Percentiles rank a stretch among this genome's conserved stretches.
These are phyloP conservation scores for Graphilbum ipis-grandicollis DNA, from an alignment of 2,329 filamentous ascomycete genomes.

Conservation along the genomic window DNA sequence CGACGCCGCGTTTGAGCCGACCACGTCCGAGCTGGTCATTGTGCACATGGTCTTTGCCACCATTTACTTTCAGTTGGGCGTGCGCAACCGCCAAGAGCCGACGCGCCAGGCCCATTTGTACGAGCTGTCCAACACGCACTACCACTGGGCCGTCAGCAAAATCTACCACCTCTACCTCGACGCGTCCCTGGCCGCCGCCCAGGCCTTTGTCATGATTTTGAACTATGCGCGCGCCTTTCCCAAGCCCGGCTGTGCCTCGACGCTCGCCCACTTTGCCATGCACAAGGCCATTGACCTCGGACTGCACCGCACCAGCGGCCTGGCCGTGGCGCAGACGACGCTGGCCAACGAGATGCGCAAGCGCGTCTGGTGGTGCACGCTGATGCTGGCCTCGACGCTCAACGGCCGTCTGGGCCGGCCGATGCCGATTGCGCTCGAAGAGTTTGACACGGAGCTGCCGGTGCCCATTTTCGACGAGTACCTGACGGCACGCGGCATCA, in stretches of 20 bases:
- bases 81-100: conserved; percentile 43
- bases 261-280: conserved; percentile 47
- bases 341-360: conserved; percentile 63
- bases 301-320: conserved; percentile 52
- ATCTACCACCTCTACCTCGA: conserved; percentile 47
- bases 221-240: conserved; percentile 60
- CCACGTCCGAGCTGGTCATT: conserved; percentile 47
- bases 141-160: conserved; percentile 56
- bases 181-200: conserved; percentile 47
- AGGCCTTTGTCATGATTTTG: conserved; percentile 57
- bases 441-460: conserved; percentile 66
- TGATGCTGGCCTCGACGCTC: conserved; percentile 49
- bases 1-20: conserved; percentile 44
- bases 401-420: conserved; percentile 62
- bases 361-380: conserved; percentile 58
- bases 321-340: conserved; percentile 25
- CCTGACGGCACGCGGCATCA: conserved; percentile 45
- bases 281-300: conserved; percentile 57
- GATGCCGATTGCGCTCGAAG: conserved; percentile 54
- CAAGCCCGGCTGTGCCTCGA: conserved; percentile 58
- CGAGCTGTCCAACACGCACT: conserved; percentile 56
- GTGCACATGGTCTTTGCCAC: conserved; percentile 67
- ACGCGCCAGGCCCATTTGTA: conserved; percentile 38
- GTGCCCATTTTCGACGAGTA: conserved; percentile 54
- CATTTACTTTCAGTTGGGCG: conserved; percentile 62